These are phyloP conservation scores for Magnusiomyces suaveolens DNA, from an alignment of 1,139 yeast species.

Conservation along the genomic window DNA sequence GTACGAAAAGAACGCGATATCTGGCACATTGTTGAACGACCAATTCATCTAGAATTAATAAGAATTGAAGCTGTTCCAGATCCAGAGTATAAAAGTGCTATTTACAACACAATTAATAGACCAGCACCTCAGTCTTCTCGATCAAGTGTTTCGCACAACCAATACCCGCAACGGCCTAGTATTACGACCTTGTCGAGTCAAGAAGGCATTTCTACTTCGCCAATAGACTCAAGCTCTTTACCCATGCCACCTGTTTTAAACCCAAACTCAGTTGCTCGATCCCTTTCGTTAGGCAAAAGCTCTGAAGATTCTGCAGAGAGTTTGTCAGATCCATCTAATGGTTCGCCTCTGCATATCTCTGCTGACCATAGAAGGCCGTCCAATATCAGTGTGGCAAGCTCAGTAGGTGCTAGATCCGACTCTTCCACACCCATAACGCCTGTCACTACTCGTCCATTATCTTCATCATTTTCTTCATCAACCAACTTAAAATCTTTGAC, in stretches of 20 bases:
- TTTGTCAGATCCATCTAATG: background rate
- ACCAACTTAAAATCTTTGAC: background rate
- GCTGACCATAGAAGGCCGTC: background rate
- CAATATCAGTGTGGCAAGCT: background rate
- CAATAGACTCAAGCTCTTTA: background rate
- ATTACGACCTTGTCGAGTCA: background rate
- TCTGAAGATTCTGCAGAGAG: background rate
- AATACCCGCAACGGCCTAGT: background rate
- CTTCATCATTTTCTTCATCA: background rate
- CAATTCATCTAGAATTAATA: conserved; percentile 35
- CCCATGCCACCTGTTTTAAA: background rate
- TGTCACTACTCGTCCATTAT: background rate
- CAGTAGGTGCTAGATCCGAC: background rate
- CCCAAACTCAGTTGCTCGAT: background rate
- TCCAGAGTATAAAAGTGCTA: conserved; percentile 24
- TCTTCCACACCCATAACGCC: background rate
- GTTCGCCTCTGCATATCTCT: background rate
- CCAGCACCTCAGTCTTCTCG: conserved; percentile 8
- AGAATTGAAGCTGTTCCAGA: conserved; percentile 32
- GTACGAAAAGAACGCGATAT: conserved; percentile 28
- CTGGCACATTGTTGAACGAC: conserved; percentile 30
- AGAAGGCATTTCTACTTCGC: background rate
- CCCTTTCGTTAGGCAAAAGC: background rate
- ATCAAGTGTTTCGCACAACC: background rate
- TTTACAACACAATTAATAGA: conserved; percentile 10